These are phyloP conservation scores for Cutaneotrichosporon curvatum DNA, from an alignment of 1,284 basidiomycete genomes.

Conservation along the genomic window DNA sequence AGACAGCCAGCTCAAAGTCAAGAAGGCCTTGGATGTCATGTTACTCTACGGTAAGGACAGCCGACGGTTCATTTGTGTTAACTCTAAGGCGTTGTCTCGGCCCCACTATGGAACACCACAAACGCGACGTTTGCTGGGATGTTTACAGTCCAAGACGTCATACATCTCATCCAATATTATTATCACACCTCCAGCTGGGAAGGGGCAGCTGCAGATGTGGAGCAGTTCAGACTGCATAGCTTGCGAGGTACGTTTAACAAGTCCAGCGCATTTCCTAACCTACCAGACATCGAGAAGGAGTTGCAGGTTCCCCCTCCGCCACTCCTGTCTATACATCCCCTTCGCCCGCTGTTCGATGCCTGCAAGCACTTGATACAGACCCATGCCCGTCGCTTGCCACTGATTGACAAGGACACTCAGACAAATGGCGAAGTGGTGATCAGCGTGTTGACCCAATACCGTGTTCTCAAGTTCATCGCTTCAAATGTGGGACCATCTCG, in stretches of 20 bases:
- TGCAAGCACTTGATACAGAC: constrained; percentile 87
- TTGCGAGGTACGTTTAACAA: constrained; percentile 60
- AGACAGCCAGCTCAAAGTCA: constrained; percentile 88
- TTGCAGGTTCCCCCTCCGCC: constrained; percentile 90
- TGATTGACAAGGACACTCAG: constrained; percentile 88
- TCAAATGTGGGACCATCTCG: constrained; percentile 65
- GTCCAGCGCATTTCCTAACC: background rate
- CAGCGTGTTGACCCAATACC: constrained; percentile 93
- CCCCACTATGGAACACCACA: constrained; percentile 95
- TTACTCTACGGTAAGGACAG: constrained; percentile 66
- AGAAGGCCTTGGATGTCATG: constrained; percentile 83
- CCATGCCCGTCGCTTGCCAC: constrained; percentile 85
- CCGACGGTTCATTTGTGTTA: background rate
- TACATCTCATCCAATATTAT: constrained; percentile 95
- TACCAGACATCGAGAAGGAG: constrained; percentile 81
- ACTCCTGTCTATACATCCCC: constrained; percentile 80
- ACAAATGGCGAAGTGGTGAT: constrained; percentile 94
- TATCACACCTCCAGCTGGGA: constrained; percentile 80
- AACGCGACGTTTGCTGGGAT: constrained; percentile 81
- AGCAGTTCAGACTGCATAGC: constrained; percentile 83
- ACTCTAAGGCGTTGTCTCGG: constrained; percentile 81
- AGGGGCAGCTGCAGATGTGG: constrained; percentile 81
- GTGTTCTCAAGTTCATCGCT: constrained; percentile 95
- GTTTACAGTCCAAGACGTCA: constrained; percentile 92
- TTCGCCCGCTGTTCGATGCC: constrained; percentile 81